Conservation (phyloP, 257 asterid genomes). For the Capsicum pubescens region DNA sequence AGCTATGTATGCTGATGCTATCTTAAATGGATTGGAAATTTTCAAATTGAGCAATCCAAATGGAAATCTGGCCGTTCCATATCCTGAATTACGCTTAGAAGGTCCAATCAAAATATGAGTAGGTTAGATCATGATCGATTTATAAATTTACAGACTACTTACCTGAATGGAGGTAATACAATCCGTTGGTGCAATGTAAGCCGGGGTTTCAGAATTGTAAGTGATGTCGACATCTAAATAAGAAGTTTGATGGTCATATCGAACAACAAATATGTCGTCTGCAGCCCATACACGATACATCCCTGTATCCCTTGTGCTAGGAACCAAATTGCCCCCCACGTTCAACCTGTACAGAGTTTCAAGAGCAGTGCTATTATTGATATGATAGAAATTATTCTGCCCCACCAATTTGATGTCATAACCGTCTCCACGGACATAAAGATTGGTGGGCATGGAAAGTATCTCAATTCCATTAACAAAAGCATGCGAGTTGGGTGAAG, state of each 20-base stretch:
- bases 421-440: conserved; percentile 42
- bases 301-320: conserved; percentile 43
- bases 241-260: neutral
- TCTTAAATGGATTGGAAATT: too few relatives aligned
- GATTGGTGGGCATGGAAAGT: conserved; percentile 50
- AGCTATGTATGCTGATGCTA: too few relatives aligned
- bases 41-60: too few relatives aligned
- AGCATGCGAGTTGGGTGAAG: conserved; percentile 47
- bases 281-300: conserved; percentile 58
- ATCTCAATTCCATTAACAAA: conserved; percentile 71
- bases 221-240: conserved; percentile 23
- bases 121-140: too few relatives aligned
- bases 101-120: too few relatives aligned
- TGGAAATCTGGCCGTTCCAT: too few relatives aligned
- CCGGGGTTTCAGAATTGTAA: conserved; percentile 37
- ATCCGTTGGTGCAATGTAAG: conserved; percentile 52
- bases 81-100: too few relatives aligned
- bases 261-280: conserved; percentile 28
- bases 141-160: too few relatives aligned
- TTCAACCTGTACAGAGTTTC: conserved; percentile 58
- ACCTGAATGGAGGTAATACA: too few relatives aligned
- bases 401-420: neutral
- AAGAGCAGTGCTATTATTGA: conserved; percentile 40
- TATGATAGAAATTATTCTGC: neutral
- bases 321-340: conserved; percentile 40